Conservation (phyloP, 805 yeast genomes). For the Grigorovia yakushimaensis region DNA sequence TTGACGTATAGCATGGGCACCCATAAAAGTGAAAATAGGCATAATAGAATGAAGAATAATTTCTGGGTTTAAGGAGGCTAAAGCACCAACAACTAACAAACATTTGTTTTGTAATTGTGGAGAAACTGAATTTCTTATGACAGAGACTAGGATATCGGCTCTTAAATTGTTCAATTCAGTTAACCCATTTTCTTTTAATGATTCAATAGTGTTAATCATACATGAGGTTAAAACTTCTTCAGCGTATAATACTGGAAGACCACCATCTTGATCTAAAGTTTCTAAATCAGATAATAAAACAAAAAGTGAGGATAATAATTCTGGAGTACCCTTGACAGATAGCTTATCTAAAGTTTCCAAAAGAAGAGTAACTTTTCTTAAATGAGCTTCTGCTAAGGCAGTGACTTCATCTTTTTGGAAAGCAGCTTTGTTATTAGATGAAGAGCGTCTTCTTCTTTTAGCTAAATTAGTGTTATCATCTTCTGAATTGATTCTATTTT, state of each 20-base stretch:
- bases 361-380: constrained; percentile 66
- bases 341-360: constrained; percentile 66
- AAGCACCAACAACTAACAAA: constrained; percentile 71
- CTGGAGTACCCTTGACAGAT: constrained; percentile 30
- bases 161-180: constrained; percentile 61
- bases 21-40: constrained; percentile 99
- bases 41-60: constrained; percentile 88
- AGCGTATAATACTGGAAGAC: constrained; percentile 80
- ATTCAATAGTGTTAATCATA: constrained; percentile 59
- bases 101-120: constrained; percentile 93
- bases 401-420: constrained; percentile 60
- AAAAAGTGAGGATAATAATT: constrained; percentile 44
- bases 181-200: constrained; percentile 35
- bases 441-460: constrained; percentile 69
- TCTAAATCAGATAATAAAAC: constrained; percentile 63
- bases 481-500: constrained; percentile 46
- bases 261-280: constrained; percentile 83
- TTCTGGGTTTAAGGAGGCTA: constrained; percentile 86
- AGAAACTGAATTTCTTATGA: constrained; percentile 78
- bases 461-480: constrained; percentile 37
- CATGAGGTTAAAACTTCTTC: constrained; percentile 87
- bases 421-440: constrained; percentile 69
- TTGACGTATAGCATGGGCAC: constrained; percentile 92
- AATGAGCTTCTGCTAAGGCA: constrained; percentile 64
- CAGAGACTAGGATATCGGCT: constrained; percentile 83